phyloP scores from a whole-genome alignment of 2,329 filamentous ascomycete genomes.

The Thelonectria rubi region DNA sequence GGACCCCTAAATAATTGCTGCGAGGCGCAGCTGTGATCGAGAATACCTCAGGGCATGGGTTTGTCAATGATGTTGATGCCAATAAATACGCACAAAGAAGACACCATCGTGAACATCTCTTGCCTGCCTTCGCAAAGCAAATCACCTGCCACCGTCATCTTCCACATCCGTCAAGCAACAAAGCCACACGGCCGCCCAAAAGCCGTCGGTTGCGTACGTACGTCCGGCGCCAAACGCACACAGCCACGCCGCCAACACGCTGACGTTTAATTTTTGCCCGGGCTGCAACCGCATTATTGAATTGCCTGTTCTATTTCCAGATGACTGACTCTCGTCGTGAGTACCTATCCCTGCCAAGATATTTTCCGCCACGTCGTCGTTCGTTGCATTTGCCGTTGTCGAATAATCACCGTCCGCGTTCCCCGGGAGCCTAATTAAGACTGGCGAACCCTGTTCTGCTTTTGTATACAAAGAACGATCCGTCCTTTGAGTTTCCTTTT shows the following conservation, averaged over 20 bases:
- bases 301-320: slow-evolving; percentile 8
- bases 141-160: background rate
- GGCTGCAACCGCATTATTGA: slow-evolving; percentile 1
- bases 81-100: too few species aligned
- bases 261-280: slow-evolving; percentile 41
- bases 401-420: slow-evolving; percentile 18
- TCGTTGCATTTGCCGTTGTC: slow-evolving; percentile 6
- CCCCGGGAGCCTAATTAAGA: background rate
- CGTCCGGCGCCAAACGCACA: slow-evolving; percentile 14
- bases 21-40: background rate
- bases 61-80: background rate
- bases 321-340: slow-evolving; percentile 2
- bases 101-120: too few species aligned
- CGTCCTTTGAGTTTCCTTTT: background rate
- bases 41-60: too few species aligned
- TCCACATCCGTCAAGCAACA: background rate
- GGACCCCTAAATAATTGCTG: background rate
- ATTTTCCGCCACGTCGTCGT: slow-evolving; percentile 21
- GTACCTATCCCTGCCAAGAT: background rate
- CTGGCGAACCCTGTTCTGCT: background rate
- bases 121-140: background rate
- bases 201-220: background rate
- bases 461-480: background rate
- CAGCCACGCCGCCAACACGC: slow-evolving; percentile 37
- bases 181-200: background rate